Evolutionary conservation across 345 rosid species (phyloP), one percentile per base, ranked within the genome.

Genomic region (Corchorus olitorius): DNA sequence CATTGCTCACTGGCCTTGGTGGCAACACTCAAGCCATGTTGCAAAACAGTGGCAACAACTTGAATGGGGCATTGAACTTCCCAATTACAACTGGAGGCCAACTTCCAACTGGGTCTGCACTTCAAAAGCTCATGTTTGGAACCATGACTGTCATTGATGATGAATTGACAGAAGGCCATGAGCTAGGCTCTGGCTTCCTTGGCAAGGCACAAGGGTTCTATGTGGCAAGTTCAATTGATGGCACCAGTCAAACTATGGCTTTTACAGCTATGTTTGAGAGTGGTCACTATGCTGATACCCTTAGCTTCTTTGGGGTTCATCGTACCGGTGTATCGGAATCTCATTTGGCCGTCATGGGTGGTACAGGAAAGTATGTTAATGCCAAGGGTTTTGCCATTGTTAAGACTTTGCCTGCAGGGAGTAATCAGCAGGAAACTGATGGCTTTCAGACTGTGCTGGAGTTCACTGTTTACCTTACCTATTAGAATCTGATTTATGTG

Each of bases 201-300:
- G 98, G 99, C 8, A 95, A 88, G 79, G 99, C 94, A 1, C 98
- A 93, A 39, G 99, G 99, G 14, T 92, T 88, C 81, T 93, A 93
- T 41, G 83, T 90, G 16, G 90, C 92, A 0, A 93, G 99, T 70
- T 90, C 97, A 0, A 76, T 83, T 3, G 98, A 95, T 35, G 98
- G 99, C 67, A 89, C 76, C 16, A 87, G 96, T 78, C 97, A 93
- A 64, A 89, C 92, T 0, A 83, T 94, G 87, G 97, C 95, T 0
- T 83, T 94, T 65, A 94, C 94, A 0, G 89, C 89, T 7, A 91
- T 91, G 99, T 93, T 94, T 53, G 82, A 81, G 78, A 74, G 78
- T 0, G 93, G 97, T 0, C 93, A 93, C 19, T 93, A 90, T 43
- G 89, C 66, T 1, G 91, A 95, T 72, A 92, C 92, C 63, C 84